Evolutionary conservation across 1,284 basidiomycete genomes (phyloP).

Genomic region (Pseudozyma tsukubaensis): DNA sequence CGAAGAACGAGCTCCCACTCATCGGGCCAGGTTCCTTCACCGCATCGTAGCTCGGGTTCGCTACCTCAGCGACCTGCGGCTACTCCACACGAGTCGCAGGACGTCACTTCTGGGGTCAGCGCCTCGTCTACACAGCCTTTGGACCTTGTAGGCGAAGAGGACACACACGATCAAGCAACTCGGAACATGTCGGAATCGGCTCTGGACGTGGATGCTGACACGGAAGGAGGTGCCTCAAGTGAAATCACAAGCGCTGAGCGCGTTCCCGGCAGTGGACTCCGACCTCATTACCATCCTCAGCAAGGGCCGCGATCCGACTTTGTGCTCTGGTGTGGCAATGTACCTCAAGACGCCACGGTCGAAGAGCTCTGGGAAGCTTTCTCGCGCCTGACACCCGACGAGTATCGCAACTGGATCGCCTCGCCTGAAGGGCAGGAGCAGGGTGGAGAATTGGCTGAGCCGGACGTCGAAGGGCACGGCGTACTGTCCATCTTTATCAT

Average conservation of each 20-base stretch:
- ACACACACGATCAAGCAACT: neutral
- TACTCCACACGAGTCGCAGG: neutral
- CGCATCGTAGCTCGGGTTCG: constrained; percentile 11
- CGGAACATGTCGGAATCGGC: neutral
- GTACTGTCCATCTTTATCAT: constrained; percentile 92
- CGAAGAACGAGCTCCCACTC: constrained; percentile 31
- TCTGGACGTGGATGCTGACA: constrained; percentile 7
- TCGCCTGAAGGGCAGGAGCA: constrained; percentile 20
- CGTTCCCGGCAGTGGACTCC: constrained; percentile 38
- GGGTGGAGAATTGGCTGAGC: constrained; percentile 1
- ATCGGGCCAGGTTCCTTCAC: constrained; percentile 22
- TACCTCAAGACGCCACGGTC: constrained; percentile 82
- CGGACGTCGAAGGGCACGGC: constrained; percentile 71
- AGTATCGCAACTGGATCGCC: constrained; percentile 24
- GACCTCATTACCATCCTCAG: constrained; percentile 49
- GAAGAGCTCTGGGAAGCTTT: constrained; percentile 92
- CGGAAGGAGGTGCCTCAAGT: constrained; percentile 7
- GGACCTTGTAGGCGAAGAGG: constrained; percentile 3
- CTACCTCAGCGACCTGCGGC: constrained; percentile 20
- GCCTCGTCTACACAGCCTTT: constrained; percentile 1
- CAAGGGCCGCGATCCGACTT: constrained; percentile 80
- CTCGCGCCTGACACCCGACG: constrained; percentile 53
- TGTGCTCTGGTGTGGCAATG: constrained; percentile 96
- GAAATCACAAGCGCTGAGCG: constrained; percentile 21
- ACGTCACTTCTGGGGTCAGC: neutral